phyloP scores from a whole-genome alignment of 257 asterid genomes.

The Lavandula angustifolia region DNA sequence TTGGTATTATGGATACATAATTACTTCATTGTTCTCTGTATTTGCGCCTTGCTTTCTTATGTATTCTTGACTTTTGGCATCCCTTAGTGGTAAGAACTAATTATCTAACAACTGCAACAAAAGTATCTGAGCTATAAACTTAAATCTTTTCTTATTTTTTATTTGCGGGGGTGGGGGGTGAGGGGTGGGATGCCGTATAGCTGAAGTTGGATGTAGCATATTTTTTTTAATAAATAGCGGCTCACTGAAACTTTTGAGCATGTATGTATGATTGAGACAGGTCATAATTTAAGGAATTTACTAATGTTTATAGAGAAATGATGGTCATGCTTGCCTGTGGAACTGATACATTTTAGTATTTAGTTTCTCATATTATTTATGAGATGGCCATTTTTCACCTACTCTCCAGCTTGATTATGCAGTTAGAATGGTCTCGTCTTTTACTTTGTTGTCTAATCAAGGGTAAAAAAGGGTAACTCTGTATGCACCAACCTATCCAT shows the following conservation, averaged over 20 bases:
- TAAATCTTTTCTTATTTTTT: neutral
- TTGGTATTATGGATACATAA: conserved; percentile 17
- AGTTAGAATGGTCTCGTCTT: conserved; percentile 2
- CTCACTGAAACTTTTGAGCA: neutral
- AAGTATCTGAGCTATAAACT: neutral
- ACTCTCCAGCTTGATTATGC: neutral
- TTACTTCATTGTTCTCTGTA: neutral
- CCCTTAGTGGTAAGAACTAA: conserved; percentile 13
- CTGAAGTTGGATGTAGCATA: conserved; percentile 7
- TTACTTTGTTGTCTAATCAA: conserved; percentile 1
- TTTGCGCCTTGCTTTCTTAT: conserved; percentile 12
- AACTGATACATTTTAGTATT: conserved; percentile 10
- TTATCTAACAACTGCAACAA: neutral
- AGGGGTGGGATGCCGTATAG: neutral
- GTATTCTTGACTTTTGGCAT: conserved; percentile 4
- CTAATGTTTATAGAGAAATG: conserved; percentile 6
- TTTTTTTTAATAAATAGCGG: neutral
- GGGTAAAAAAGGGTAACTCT: conserved; percentile 11
- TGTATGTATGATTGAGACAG: conserved; percentile 8
- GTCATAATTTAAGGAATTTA: neutral
- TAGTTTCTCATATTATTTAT: neutral
- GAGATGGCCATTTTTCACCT: conserved; percentile 1
- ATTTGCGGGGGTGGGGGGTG: too few species aligned
- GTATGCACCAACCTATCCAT: neutral
- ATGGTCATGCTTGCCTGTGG: neutral